Evolutionary conservation across 1,284 basidiomycete species (phyloP), one percentile per base, ranked within the genome.

Genomic region (Leccinum insolens): DNA sequence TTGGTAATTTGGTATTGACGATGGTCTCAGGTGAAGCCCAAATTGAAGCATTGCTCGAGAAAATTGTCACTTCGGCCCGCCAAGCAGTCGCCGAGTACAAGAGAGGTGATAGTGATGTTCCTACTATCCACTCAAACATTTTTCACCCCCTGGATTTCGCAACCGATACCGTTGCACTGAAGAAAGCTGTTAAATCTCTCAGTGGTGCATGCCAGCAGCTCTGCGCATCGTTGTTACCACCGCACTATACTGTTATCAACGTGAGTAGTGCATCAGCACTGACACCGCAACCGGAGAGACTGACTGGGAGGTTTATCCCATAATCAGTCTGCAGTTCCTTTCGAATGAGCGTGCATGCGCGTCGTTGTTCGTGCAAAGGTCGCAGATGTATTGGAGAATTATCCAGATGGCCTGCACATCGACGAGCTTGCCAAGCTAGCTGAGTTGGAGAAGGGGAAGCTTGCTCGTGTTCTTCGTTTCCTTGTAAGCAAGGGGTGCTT

Each of bases 401-500:
- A 71, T 37, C 78, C 71, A 5, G 62, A 75, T 20, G 78, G 77
- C 22, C 67, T 79, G 20, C 70, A 73, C 37, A 68, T 78, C 4
- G 65, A 70, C 15, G 69, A 72, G 60, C 71, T 78, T 15, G 63
- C 77, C 44, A 64, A 63, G 44, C 61, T 69, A 41, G 71, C 76
- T 25, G 64, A 64, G 6, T 46, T 79, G 34, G 78, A 79, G 52
- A 69, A 66, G 34, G 72, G 68, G 1, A 79, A 78, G 52, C 72
- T 78, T 17, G 61, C 71, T 61, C 76, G 80, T 7, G 63, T 79
- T 15, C 73, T 80, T 55, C 80, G 79, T 41, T 63, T 75, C 8
- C 75, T 81, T n/a, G 74, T 75, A 3, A 72, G 73, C 15, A 75
- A 79, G 62, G 77, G 79, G 22, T 76, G 78, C 62, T 80, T 80